A percentile compares a stretch with the other conserved stretches of the same genome.
Evolutionary conservation across 768 basidiomycete species (phyloP).

Genomic region (Suillus subluteus): DNA sequence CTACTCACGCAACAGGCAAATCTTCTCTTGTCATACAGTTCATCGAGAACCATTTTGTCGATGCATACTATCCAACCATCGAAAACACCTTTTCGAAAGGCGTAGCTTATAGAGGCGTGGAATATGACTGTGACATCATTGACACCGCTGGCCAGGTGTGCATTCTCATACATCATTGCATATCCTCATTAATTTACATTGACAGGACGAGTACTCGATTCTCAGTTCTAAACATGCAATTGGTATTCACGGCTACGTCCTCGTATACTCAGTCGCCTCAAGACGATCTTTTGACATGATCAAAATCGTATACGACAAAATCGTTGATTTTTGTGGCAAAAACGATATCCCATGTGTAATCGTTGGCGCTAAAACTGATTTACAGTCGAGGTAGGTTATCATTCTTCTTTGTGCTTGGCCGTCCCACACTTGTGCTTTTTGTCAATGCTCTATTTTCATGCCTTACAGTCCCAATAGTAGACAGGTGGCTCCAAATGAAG

Average conservation of each 20-base stretch:
- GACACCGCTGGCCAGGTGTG: slow-evolving; percentile 96
- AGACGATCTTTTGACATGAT: slow-evolving; percentile 94
- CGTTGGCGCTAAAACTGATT: slow-evolving; percentile 91
- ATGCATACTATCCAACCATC: slow-evolving; percentile 95
- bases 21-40: slow-evolving; percentile 92
- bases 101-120: slow-evolving; percentile 84
- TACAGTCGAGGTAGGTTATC: slow-evolving; percentile 67
- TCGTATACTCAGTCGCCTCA: slow-evolving; percentile 94
- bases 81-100: slow-evolving; percentile 87
- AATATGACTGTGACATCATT: slow-evolving; percentile 96
- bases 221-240: slow-evolving; percentile 93
- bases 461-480: slow-evolving; percentile 50
- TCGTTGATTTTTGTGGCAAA: slow-evolving; percentile 83
- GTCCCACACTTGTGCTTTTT: slow-evolving; percentile 19
- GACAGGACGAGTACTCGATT: slow-evolving; percentile 93
- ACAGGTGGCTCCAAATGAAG: slow-evolving; percentile 77
- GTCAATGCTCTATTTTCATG: slow-evolving; percentile 31
- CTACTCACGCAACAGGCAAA: slow-evolving; percentile 65
- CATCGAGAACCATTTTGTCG: slow-evolving; percentile 90
- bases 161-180: slow-evolving; percentile 6
- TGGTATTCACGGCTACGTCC: slow-evolving; percentile 95
- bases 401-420: slow-evolving; percentile 13
- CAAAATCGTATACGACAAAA: slow-evolving; percentile 91
- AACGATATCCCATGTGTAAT: slow-evolving; percentile 90
- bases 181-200: slow-evolving; percentile 13